Evolutionary conservation across 2,329 filamentous ascomycete species (phyloP).

Genomic region (Phaeosphaeriaceae sp.): DNA sequence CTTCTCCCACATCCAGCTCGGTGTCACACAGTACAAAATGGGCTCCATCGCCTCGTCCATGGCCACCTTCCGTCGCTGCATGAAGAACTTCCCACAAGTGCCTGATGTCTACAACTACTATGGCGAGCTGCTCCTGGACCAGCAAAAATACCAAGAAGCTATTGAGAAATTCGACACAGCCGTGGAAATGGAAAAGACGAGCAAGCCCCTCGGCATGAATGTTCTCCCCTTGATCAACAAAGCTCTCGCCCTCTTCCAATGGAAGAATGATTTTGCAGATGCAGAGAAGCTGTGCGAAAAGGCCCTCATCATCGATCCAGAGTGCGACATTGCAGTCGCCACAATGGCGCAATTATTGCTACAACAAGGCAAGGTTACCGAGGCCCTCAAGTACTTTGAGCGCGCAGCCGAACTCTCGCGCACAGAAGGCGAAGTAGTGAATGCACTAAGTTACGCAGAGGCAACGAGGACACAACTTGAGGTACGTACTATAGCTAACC

Average conservation of each 20-base stretch:
- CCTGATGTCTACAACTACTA: constrained; percentile 99
- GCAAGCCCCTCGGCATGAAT: constrained; percentile 94
- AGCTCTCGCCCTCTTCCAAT: constrained; percentile 94
- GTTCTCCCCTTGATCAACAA: constrained; percentile 98
- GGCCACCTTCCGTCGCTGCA: constrained; percentile 95
- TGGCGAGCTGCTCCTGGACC: constrained; percentile 93
- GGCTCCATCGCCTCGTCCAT: constrained; percentile 96
- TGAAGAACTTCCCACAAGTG: constrained; percentile 97
- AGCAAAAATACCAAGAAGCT: constrained; percentile 92
- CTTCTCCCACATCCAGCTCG: constrained; percentile 98
- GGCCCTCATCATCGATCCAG: constrained; percentile 95
- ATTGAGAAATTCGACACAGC: constrained; percentile 98
- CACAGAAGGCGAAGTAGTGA: constrained; percentile 94
- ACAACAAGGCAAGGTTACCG: constrained; percentile 95
- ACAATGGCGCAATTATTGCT: constrained; percentile 98
- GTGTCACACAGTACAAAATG: constrained; percentile 99
- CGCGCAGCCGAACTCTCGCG: constrained; percentile 91
- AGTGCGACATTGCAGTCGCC: constrained; percentile 97
- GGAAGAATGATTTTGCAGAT: constrained; percentile 95
- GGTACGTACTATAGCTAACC: too few relatives aligned
- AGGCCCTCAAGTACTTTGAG: constrained; percentile 96
- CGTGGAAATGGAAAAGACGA: constrained; percentile 97
- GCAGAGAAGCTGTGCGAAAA: constrained; percentile 97
- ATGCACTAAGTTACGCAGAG: constrained; percentile 95
- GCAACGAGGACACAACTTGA: constrained; percentile 95